These are phyloP conservation scores for Globisporangium uncinulatum DNA, from an alignment of 352 stramenopile species.

Conservation along the genomic window DNA sequence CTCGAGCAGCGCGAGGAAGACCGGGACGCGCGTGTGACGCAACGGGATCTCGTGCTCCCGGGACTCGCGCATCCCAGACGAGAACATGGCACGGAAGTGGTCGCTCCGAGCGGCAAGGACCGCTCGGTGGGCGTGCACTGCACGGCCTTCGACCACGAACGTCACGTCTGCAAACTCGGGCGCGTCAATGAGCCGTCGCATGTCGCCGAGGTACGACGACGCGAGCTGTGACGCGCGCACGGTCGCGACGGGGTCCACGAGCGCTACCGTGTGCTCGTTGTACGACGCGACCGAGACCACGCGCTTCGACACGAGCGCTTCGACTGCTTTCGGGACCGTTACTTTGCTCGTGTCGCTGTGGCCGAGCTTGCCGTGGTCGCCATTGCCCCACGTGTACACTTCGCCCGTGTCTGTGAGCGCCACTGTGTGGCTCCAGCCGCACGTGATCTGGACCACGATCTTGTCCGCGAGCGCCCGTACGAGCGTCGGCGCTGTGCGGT, in stretches of 20 bases:
- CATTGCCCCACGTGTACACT: slow-evolving; percentile 93
- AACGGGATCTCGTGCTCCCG: slow-evolving; percentile 86
- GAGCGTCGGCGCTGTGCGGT: slow-evolving; percentile 91
- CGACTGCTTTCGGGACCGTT: slow-evolving; percentile 90
- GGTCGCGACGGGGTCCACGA: slow-evolving; percentile 81
- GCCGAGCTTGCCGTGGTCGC: slow-evolving; percentile 92
- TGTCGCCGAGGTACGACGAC: slow-evolving; percentile 86
- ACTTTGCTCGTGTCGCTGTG: slow-evolving; percentile 94
- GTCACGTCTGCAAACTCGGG: slow-evolving; percentile 84
- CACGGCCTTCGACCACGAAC: slow-evolving; percentile 83
- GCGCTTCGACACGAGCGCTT: slow-evolving; percentile 88
- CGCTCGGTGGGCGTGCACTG: slow-evolving; percentile 82
- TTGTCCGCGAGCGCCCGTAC: slow-evolving; percentile 87
- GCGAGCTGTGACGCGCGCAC: slow-evolving; percentile 73
- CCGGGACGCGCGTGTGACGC: slow-evolving; percentile 82
- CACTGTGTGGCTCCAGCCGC: slow-evolving; percentile 95
- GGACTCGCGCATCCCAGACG: slow-evolving; percentile 92
- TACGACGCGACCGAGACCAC: slow-evolving; percentile 97
- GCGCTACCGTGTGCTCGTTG: slow-evolving; percentile 95
- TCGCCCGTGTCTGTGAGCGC: slow-evolving; percentile 90
- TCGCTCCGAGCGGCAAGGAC: slow-evolving; percentile 92
- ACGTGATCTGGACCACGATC: slow-evolving; percentile 93
- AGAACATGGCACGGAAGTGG: slow-evolving; percentile 93
- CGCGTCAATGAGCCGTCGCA: slow-evolving; percentile 92
- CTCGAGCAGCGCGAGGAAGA: slow-evolving; percentile 94